Evolutionary conservation across 345 rosid species (phyloP).

Genomic region (Viola odorata): DNA sequence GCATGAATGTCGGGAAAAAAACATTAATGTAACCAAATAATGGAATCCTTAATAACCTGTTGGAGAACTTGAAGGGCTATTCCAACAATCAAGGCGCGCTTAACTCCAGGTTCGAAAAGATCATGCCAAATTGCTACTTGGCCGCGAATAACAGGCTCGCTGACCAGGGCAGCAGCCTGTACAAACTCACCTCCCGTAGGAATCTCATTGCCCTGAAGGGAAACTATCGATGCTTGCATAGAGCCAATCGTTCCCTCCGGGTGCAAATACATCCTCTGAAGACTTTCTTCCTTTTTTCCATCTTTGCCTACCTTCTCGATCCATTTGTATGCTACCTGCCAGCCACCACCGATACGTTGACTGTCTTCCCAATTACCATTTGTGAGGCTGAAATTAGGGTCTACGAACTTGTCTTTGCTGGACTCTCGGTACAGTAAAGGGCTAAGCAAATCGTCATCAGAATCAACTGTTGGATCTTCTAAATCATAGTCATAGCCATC

Average conservation of each 20-base stretch:
- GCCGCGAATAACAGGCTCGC: conserved; percentile 21
- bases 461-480: conserved; percentile 13
- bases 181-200: conserved; percentile 19
- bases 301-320: conserved; percentile 24
- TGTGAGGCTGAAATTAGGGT: conserved; percentile 14
- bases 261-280: conserved; percentile 34
- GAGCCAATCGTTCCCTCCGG: conserved; percentile 23
- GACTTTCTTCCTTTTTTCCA: conserved; percentile 27
- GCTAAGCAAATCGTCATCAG: conserved; percentile 25
- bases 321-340: conserved; percentile 39
- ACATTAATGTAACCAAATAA: neutral
- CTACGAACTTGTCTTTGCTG: conserved; percentile 10
- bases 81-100: conserved; percentile 40
- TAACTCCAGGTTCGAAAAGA: conserved; percentile 39
- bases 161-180: conserved; percentile 37
- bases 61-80: conserved; percentile 33
- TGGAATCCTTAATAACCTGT: conserved; percentile 23
- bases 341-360: conserved; percentile 40
- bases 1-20: neutral
- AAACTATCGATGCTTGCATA: conserved; percentile 23
- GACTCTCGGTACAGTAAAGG: conserved; percentile 27
- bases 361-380: conserved; percentile 16
- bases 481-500: conserved; percentile 10
- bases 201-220: conserved; percentile 10
- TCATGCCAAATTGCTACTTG: conserved; percentile 12